Conservation (phyloP, 768 basidiomycete species). For the Termitomyces sp. region DNA sequence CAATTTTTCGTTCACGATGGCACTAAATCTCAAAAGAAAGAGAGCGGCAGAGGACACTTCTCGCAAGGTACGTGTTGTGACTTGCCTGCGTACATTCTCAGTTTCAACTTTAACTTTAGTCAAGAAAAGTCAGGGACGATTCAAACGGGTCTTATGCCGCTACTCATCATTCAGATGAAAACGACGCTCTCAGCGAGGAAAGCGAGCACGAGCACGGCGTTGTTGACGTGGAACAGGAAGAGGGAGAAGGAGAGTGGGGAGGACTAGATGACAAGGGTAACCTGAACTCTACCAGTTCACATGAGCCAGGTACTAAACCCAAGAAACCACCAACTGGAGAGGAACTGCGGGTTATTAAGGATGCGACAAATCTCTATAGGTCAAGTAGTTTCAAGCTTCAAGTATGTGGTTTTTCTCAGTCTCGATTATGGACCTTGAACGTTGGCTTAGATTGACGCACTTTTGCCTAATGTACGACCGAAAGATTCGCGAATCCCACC, state of each 20-base stretch:
- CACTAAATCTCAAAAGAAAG: slow-evolving; percentile 23
- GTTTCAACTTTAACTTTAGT: neutral
- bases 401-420: slow-evolving; percentile 31
- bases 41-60: slow-evolving; percentile 12
- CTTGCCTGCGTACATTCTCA: neutral
- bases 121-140: slow-evolving; percentile 9
- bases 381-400: slow-evolving; percentile 84
- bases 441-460: slow-evolving; percentile 60
- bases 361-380: slow-evolving; percentile 66
- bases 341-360: slow-evolving; percentile 67
- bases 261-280: slow-evolving; percentile 15
- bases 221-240: slow-evolving; percentile 11
- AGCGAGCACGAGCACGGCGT: slow-evolving; percentile 1
- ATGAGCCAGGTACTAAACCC: slow-evolving; percentile 21
- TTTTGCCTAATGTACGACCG: slow-evolving; percentile 72
- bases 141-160: neutral
- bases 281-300: slow-evolving; percentile 1
- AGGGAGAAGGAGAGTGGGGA: slow-evolving; percentile 22
- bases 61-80: slow-evolving; percentile 16
- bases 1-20: slow-evolving; percentile 23
- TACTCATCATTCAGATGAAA: slow-evolving; percentile 8
- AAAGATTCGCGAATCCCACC: slow-evolving; percentile 49
- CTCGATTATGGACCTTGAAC: neutral
- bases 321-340: slow-evolving; percentile 60
- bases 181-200: slow-evolving; percentile 3